phyloP scores from a whole-genome alignment of 768 basidiomycete species.

The Boletus eberwhitei region DNA sequence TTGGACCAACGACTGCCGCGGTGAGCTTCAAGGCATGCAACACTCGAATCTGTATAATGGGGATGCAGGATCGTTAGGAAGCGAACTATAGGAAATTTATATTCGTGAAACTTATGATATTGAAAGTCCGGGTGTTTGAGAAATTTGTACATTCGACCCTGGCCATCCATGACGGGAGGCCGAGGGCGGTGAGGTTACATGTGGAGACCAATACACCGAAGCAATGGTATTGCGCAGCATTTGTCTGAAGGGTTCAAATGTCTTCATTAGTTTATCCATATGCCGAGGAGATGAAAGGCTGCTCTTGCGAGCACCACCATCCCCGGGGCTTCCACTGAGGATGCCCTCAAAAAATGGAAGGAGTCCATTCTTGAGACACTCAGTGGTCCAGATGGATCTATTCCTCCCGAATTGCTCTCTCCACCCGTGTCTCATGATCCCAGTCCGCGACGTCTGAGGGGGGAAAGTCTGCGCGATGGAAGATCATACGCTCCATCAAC shows the following conservation, averaged over 20 bases:
- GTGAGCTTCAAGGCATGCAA: background rate
- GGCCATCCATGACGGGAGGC: too few species aligned
- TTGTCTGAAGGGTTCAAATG: too few species aligned
- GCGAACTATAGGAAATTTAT: background rate
- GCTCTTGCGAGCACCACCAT: conserved; percentile 47
- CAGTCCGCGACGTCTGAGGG: conserved; percentile 70
- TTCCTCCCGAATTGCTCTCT: conserved; percentile 72
- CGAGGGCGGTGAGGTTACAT: too few species aligned
- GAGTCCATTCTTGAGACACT: conserved; percentile 58
- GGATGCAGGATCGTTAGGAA: too few species aligned
- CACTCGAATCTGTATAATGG: background rate
- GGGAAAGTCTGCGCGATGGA: conserved; percentile 82
- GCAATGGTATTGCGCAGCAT: too few species aligned
- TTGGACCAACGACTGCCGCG: background rate
- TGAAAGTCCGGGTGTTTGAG: too few species aligned
- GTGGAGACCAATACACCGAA: too few species aligned
- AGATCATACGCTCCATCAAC: conserved; percentile 73
- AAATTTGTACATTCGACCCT: too few species aligned
- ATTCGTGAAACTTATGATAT: too few species aligned
- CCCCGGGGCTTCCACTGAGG: conserved; percentile 36
- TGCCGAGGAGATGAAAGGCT: conserved; percentile 30
- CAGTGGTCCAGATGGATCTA: conserved; percentile 61
- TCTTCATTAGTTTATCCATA: too few species aligned
- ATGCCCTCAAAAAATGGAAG: conserved; percentile 49
- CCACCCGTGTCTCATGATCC: conserved; percentile 81